phyloP scores from a whole-genome alignment of 345 rosid species.

The Gossypium rotundifolium region DNA sequence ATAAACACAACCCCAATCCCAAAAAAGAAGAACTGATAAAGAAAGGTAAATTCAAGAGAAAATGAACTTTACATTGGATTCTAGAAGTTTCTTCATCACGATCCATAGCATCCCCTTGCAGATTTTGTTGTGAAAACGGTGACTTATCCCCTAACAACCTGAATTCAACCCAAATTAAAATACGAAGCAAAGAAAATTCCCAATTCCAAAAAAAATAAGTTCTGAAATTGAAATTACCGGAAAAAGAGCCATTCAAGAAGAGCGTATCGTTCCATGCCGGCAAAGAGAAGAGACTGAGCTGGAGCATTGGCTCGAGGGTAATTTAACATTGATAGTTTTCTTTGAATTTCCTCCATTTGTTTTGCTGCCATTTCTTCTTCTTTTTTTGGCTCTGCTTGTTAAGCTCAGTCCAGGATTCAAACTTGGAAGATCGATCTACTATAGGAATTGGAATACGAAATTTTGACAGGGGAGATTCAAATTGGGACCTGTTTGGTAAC shows the following conservation, averaged over 20 bases:
- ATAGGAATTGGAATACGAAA: background rate
- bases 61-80: constrained; percentile 51
- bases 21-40: background rate
- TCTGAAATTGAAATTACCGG: constrained; percentile 21
- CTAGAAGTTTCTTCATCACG: constrained; percentile 95
- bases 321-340: constrained; percentile 53
- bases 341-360: constrained; percentile 92
- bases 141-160: constrained; percentile 91
- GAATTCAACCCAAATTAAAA: constrained; percentile 6
- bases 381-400: background rate
- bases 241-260: constrained; percentile 98
- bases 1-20: background rate
- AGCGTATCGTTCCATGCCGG: constrained; percentile 98
- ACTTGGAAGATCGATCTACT: background rate
- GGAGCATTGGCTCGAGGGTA: constrained; percentile 87
- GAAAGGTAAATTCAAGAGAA: background rate
- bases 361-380: constrained; percentile 62
- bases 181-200: background rate
- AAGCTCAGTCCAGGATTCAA: background rate
- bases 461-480: background rate
- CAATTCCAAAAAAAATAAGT: background rate
- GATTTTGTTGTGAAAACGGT: constrained; percentile 86
- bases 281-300: constrained; percentile 95
- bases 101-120: constrained; percentile 76
- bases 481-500: background rate